Percentiles rank a stretch among this genome's conserved stretches.
Conservation (phyloP, 225 moss, liverwort and hornwort genomes). For the Sphagnum contortum region DNA sequence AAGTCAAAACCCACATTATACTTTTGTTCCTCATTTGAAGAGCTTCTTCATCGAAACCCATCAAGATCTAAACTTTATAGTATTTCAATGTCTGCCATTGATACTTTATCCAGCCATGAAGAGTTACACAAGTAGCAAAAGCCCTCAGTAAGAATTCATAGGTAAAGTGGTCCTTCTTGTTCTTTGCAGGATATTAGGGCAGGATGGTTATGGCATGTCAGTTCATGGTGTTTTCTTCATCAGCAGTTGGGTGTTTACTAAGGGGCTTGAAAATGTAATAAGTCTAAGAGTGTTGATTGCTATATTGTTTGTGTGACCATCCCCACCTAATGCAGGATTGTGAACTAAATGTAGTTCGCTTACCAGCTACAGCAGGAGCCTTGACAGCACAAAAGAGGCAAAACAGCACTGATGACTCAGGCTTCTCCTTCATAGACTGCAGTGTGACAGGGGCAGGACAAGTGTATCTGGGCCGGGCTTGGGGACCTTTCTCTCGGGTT, state of each 20-base stretch:
- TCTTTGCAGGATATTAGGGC: no score
- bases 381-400: slow-evolving; percentile 49
- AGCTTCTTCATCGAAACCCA: not conserved
- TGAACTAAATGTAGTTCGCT: slow-evolving; percentile 26
- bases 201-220: no score
- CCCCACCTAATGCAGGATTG: slow-evolving; percentile 21
- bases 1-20: not conserved
- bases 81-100: not conserved
- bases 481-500: slow-evolving; percentile 43
- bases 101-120: not conserved
- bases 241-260: no score
- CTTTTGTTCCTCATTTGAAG: not conserved
- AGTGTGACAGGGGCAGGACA: slow-evolving; percentile 37
- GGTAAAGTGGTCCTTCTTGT: not conserved
- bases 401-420: slow-evolving; percentile 30
- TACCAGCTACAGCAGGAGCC: slow-evolving; percentile 24
- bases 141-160: not conserved
- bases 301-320: not conserved
- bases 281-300: not conserved
- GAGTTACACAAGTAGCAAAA: not conserved
- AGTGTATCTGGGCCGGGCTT: slow-evolving; percentile 46
- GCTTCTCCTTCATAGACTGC: slow-evolving; percentile 41
- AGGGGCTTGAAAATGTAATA: not conserved
- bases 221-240: no score
- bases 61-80: not conserved